Percentiles rank a stretch among this genome's conserved stretches.
phyloP scores from a whole-genome alignment of 2,329 filamentous ascomycete genomes.

The Ilyonectria destructans region DNA sequence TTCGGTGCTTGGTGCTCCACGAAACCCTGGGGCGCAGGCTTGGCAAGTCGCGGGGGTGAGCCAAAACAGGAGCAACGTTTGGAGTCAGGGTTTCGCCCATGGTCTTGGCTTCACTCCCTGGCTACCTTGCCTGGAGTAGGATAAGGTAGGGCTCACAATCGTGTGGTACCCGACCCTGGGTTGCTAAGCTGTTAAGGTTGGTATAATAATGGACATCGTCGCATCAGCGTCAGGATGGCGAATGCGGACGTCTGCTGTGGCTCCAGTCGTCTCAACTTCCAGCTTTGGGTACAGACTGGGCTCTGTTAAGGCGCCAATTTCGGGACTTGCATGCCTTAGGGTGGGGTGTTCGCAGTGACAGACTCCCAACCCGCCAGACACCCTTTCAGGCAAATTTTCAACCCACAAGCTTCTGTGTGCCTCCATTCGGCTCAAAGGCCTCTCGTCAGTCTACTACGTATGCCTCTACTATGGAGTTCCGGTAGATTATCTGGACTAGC shows the following conservation, averaged over 20 bases:
- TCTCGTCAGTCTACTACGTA: slow-evolving; percentile 15
- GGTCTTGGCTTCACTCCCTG: slow-evolving; percentile 24
- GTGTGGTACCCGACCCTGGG: slow-evolving; percentile 21
- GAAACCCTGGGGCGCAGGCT: slow-evolving; percentile 20
- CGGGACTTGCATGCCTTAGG: slow-evolving; percentile 23
- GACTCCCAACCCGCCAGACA: slow-evolving; percentile 1
- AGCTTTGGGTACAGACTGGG: slow-evolving; percentile 30
- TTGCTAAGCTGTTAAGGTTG: slow-evolving; percentile 23
- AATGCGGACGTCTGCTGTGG: slow-evolving; percentile 30
- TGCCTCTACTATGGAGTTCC: slow-evolving; percentile 5
- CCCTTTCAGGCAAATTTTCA: slow-evolving; percentile 21
- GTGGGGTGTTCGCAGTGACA: slow-evolving; percentile 23
- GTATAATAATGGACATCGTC: slow-evolving; percentile 27
- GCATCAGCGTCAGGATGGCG: slow-evolving; percentile 19
- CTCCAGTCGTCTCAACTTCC: slow-evolving; percentile 27
- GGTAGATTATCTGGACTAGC: slow-evolving; percentile 17
- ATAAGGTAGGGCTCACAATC: slow-evolving; percentile 15
- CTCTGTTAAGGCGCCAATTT: slow-evolving; percentile 31
- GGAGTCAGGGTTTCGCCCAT: slow-evolving; percentile 27
- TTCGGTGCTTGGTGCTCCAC: slow-evolving; percentile 19
- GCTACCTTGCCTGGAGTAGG: slow-evolving; percentile 20
- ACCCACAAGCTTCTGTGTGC: slow-evolving; percentile 17
- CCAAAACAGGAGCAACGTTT: slow-evolving; percentile 30
- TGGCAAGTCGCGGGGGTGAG: slow-evolving; percentile 21
- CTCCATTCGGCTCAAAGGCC: slow-evolving; percentile 16